Evolutionary conservation across 108 stramenopile genomes (phyloP).

Genomic region (Skeletonema marinoi): DNA sequence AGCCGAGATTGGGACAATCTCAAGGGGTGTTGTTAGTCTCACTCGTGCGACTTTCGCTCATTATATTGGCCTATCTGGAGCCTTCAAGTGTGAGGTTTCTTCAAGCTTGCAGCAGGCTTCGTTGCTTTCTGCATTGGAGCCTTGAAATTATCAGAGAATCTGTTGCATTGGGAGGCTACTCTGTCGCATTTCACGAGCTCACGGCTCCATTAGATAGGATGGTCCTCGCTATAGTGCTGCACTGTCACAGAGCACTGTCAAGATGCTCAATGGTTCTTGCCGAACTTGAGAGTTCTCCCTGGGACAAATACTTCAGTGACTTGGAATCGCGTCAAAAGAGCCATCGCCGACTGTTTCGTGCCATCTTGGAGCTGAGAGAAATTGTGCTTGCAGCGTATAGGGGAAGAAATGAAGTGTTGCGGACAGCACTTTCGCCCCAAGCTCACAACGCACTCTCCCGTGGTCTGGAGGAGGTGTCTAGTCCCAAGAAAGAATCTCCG

Average conservation of each 20-base stretch:
- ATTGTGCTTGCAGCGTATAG: conserved; percentile 65
- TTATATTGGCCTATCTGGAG: conserved; percentile 69
- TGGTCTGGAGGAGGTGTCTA: conserved; percentile 51
- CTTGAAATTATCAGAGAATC: conserved; percentile 76
- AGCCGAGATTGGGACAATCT: conserved; percentile 71
- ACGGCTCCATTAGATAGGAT: conserved; percentile 70
- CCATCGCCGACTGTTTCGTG: conserved; percentile 56
- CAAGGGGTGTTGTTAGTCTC: conserved; percentile 81
- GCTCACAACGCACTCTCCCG: conserved; percentile 59
- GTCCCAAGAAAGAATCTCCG: neutral
- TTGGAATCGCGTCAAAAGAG: conserved; percentile 55
- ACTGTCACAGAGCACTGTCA: conserved; percentile 73
- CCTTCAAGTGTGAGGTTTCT: conserved; percentile 79
- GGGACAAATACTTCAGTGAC: conserved; percentile 54
- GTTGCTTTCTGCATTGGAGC: conserved; percentile 80
- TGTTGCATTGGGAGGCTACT: conserved; percentile 68
- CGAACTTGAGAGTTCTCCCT: conserved; percentile 64
- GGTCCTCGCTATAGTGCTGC: conserved; percentile 69
- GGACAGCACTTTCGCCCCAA: conserved; percentile 52
- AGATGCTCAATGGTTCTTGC: conserved; percentile 65
- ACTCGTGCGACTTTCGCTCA: conserved; percentile 71
- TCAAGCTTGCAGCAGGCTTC: conserved; percentile 75
- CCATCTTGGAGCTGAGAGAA: conserved; percentile 66
- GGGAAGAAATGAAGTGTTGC: conserved; percentile 62
- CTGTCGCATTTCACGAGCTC: conserved; percentile 63